Evolutionary conservation across 495 filamentous ascomycete genomes (phyloP).

Genomic region (Xylaria intraflava): DNA sequence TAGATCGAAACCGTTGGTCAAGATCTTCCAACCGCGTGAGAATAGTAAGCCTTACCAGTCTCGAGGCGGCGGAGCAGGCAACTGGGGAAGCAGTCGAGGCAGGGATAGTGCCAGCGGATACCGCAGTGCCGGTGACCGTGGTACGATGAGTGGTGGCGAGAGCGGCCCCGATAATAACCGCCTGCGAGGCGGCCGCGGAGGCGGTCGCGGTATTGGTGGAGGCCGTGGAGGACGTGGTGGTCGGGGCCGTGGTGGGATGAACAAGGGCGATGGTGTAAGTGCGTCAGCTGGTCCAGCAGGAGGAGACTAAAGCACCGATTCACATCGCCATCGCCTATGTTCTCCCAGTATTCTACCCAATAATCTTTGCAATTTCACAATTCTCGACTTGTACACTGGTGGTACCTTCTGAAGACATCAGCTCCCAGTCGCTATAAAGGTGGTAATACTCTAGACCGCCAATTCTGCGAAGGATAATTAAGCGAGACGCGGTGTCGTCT

Average conservation of each 20-base stretch:
- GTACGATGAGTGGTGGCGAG: slow-evolving; percentile 44
- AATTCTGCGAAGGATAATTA: slow-evolving; percentile 20
- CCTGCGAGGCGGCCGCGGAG: slow-evolving; percentile 59
- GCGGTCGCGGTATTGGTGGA: slow-evolving; percentile 47
- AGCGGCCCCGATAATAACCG: slow-evolving; percentile 75
- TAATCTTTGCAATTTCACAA: slow-evolving; percentile 24
- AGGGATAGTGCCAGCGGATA: slow-evolving; percentile 58
- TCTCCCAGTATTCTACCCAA: slow-evolving; percentile 18
- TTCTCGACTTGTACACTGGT: slow-evolving; percentile 22
- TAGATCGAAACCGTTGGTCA: slow-evolving; percentile 68
- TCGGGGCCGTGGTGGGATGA: slow-evolving; percentile 54
- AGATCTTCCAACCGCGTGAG: slow-evolving; percentile 65
- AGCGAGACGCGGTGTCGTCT: slow-evolving; percentile 14
- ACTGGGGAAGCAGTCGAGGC: slow-evolving; percentile 65
- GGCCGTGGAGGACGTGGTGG: slow-evolving; percentile 51
- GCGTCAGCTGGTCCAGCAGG: slow-evolving; percentile 46
- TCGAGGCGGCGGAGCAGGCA: slow-evolving; percentile 57
- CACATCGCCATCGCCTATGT: not conserved
- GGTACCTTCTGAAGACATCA: slow-evolving; percentile 16
- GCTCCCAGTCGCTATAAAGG: slow-evolving; percentile 23
- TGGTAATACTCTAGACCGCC: slow-evolving; percentile 21
- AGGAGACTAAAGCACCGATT: slow-evolving; percentile 34
- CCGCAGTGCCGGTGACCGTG: slow-evolving; percentile 47
- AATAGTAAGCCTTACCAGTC: slow-evolving; percentile 41
- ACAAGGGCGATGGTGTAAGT: slow-evolving; percentile 46